Conservation (phyloP, 2,329 filamentous ascomycete genomes). For the Phaeosphaeriaceae sp. region DNA sequence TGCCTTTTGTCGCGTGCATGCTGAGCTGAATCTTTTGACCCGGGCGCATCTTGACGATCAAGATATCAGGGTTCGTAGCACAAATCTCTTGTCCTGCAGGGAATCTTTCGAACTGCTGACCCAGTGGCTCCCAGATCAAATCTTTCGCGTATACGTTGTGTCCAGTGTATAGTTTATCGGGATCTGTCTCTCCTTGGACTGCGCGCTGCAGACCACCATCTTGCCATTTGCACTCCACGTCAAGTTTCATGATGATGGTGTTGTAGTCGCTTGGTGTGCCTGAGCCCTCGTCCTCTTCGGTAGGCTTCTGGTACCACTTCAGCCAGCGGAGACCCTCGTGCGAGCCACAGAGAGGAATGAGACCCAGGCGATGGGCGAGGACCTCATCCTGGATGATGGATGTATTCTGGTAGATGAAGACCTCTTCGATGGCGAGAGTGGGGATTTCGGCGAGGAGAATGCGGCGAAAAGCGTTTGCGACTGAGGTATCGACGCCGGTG, state of each 20-base stretch:
- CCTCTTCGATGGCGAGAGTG: slow-evolving; percentile 90
- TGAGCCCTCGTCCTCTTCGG: slow-evolving; percentile 54
- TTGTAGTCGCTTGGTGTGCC: slow-evolving; percentile 75
- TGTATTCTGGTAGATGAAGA: slow-evolving; percentile 95
- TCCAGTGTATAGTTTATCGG: slow-evolving; percentile 83
- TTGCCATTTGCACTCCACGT: slow-evolving; percentile 83
- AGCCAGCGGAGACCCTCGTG: slow-evolving; percentile 81
- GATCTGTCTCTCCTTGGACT: slow-evolving; percentile 76
- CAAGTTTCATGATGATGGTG: slow-evolving; percentile 80
- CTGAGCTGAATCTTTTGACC: slow-evolving; percentile 85
- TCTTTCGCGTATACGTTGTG: slow-evolving; percentile 68
- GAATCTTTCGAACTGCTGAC: slow-evolving; percentile 57
- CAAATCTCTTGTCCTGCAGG: slow-evolving; percentile 68
- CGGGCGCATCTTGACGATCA: slow-evolving; percentile 92
- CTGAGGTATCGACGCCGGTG: slow-evolving; percentile 86
- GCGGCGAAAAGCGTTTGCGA: slow-evolving; percentile 96
- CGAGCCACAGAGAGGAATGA: slow-evolving; percentile 86
- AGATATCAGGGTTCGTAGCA: slow-evolving; percentile 87
- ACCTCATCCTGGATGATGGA: slow-evolving; percentile 98
- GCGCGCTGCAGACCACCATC: slow-evolving; percentile 65
- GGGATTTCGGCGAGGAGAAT: slow-evolving; percentile 95
- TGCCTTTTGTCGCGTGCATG: slow-evolving; percentile 94
- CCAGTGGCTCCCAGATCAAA: slow-evolving; percentile 78
- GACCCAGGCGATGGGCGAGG: slow-evolving; percentile 84
- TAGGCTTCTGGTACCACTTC: slow-evolving; percentile 80